Base-by-base conservation (phyloP, 768 basidiomycete genomes). In the Mycena haematopus region DNA sequence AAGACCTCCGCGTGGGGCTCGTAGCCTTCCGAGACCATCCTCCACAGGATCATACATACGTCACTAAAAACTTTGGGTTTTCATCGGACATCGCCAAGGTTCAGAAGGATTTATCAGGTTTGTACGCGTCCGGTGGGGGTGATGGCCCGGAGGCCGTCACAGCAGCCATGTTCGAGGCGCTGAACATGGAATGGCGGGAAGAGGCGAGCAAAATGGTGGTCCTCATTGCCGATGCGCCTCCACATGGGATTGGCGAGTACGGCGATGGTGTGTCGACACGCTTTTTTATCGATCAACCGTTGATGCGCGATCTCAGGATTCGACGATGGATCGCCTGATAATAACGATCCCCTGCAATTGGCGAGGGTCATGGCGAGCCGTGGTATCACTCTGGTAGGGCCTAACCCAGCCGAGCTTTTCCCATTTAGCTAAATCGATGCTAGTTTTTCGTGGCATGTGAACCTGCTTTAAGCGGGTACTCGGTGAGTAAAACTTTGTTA, bases 381-480 rank as follows among this genome's bases (percentile, higher is more conserved):
- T 42, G 96, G 96, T 6, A 98, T 99, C 69, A 93, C 93, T 10
- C 77, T 98, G 63, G 96, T 94, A 73, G 72, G 89, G 76, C 31
- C 58, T 46, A 31, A 29, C 50, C 6, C 21, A 50, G 24, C 21
- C 8, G 52, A 35, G 63, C n/a, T 56, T 31, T 61, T 55, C 55
- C 38, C 62, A 24, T 25, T 55, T 65, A 31, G 29, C 29, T 36
- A 36, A 24, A 63, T 52, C 62, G 49, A 57, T 54, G 40, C 8
- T 74, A 97, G 95, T 98, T 98, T 79, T 95, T 97, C 74, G 96
- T 99, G n/a, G 96, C 96, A 29, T 99, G 96, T 78, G 96, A 99
- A 76, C 96, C 96, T 59, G 95, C 94, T 6, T 81, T 96, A 62
- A 95, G 93, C 66, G 93, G 94, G 46, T 96, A 96, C 72, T 91